Percentiles rank a stretch among this genome's conserved stretches.
These are phyloP conservation scores for Plenodomus biglobosus DNA, from an alignment of 2,329 filamentous ascomycete genomes.

Conservation along the genomic window DNA sequence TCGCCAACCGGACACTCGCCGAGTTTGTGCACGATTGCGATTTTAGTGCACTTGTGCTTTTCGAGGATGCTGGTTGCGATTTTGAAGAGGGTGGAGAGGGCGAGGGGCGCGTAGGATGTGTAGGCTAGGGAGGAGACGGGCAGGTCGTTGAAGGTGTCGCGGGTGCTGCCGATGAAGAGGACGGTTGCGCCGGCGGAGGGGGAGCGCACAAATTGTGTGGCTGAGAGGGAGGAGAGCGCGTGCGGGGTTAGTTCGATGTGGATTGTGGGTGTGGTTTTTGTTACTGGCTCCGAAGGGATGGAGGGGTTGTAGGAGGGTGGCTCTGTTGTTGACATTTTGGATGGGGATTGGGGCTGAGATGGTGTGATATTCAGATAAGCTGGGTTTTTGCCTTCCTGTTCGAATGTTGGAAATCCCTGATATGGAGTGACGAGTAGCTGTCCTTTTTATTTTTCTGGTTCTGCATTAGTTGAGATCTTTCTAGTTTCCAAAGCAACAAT, in stretches of 20 bases:
- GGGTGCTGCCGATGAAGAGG: conserved; percentile 64
- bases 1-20: conserved; percentile 87
- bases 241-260: conserved; percentile 70
- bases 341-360: neutral
- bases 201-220: conserved; percentile 69
- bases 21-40: conserved; percentile 81
- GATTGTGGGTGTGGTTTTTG: conserved; percentile 47
- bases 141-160: conserved; percentile 71
- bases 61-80: conserved; percentile 62
- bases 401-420: too few relatives aligned
- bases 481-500: too few relatives aligned
- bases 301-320: conserved; percentile 26
- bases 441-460: too few relatives aligned
- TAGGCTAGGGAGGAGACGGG: conserved; percentile 76
- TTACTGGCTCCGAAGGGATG: conserved; percentile 32
- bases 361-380: neutral
- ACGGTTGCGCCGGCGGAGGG: conserved; percentile 38
- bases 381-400: too few relatives aligned
- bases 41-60: conserved; percentile 67
- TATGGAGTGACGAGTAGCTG: too few relatives aligned
- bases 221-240: conserved; percentile 58
- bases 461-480: too few relatives aligned
- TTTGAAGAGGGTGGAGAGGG: conserved; percentile 66
- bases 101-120: conserved; percentile 70
- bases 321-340: conserved; percentile 32